Percentiles rank a stretch among this genome's conserved stretches.
These are phyloP conservation scores for Mucor saturninus DNA, from an alignment of 371 early-diverging fungal genomes.

Conservation along the genomic window DNA sequence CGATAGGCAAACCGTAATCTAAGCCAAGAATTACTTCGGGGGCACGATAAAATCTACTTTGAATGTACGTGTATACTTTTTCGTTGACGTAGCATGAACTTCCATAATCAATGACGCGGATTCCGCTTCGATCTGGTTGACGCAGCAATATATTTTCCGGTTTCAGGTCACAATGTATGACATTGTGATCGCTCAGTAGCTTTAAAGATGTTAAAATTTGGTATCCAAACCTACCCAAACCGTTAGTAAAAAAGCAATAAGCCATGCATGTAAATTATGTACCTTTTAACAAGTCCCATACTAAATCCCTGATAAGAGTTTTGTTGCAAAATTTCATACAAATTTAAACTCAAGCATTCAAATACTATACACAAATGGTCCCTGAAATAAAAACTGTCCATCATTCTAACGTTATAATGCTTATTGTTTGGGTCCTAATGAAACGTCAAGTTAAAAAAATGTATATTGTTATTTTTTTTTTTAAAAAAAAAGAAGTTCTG, in stretches of 20 bases:
- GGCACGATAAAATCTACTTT: conserved; percentile 95
- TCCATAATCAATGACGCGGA: conserved; percentile 96
- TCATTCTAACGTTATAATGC: conserved; percentile 84
- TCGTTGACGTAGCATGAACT: conserved; percentile 80
- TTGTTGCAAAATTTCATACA: conserved; percentile 96
- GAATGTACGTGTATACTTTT: conserved; percentile 92
- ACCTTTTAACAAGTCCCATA: conserved; percentile 79
- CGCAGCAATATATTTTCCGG: conserved; percentile 86
- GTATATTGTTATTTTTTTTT: background rate
- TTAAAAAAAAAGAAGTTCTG: background rate
- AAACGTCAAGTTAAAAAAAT: background rate
- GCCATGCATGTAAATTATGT: background rate
- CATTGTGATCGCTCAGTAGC: conserved; percentile 67
- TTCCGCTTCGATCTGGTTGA: conserved; percentile 55
- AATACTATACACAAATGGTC: conserved; percentile 95
- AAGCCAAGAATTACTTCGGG: conserved; percentile 95
- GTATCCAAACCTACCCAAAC: conserved; percentile 58
- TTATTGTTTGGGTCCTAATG: conserved; percentile 81
- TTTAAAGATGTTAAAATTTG: conserved; percentile 86
- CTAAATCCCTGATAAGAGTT: conserved; percentile 93
- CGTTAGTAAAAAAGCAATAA: background rate
- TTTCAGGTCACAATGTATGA: conserved; percentile 97
- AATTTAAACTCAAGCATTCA: conserved; percentile 93
- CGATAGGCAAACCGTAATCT: conserved; percentile 88
- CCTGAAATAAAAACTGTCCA: conserved; percentile 91